Evolutionary conservation across 2,329 filamentous ascomycete genomes (phyloP).

Genomic region (Sphaerulina vaccinii): DNA sequence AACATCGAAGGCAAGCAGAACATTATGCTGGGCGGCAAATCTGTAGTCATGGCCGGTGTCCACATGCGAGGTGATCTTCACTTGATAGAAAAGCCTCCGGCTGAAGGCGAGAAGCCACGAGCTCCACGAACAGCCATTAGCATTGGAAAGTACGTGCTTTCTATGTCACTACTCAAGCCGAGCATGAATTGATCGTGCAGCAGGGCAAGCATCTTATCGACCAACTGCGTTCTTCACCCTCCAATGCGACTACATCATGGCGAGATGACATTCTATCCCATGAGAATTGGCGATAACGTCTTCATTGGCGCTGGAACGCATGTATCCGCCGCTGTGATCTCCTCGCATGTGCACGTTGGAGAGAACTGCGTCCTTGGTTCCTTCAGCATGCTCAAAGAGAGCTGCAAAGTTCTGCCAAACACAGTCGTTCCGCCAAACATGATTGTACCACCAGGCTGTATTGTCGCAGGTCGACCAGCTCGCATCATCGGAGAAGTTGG

Average conservation of each 20-base stretch:
- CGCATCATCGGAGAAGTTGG: conserved; percentile 78
- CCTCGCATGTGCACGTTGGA: conserved; percentile 83
- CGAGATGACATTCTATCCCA: conserved; percentile 73
- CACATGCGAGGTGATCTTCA: conserved; percentile 89
- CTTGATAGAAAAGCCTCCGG: conserved; percentile 38
- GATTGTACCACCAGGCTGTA: conserved; percentile 87
- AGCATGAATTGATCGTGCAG: background rate
- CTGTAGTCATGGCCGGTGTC: conserved; percentile 91
- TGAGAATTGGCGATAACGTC: conserved; percentile 92
- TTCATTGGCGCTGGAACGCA: conserved; percentile 70
- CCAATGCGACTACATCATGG: conserved; percentile 81
- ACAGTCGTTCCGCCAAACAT: conserved; percentile 81
- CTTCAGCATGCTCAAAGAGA: conserved; percentile 91
- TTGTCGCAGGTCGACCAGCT: conserved; percentile 82
- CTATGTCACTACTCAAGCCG: background rate
- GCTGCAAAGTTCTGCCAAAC: conserved; percentile 80
- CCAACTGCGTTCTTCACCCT: conserved; percentile 74
- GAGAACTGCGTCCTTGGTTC: conserved; percentile 74
- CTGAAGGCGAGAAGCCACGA: conserved; percentile 34
- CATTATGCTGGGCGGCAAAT: conserved; percentile 92
- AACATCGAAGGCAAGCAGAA: conserved; percentile 93
- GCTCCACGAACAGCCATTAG: conserved; percentile 63
- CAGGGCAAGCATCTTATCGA: conserved; percentile 84
- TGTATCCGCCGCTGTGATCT: conserved; percentile 79
- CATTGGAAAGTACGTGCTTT: conserved; percentile 59